Conservation (phyloP, 331 rosid species). For the Ulmus americana region DNA sequence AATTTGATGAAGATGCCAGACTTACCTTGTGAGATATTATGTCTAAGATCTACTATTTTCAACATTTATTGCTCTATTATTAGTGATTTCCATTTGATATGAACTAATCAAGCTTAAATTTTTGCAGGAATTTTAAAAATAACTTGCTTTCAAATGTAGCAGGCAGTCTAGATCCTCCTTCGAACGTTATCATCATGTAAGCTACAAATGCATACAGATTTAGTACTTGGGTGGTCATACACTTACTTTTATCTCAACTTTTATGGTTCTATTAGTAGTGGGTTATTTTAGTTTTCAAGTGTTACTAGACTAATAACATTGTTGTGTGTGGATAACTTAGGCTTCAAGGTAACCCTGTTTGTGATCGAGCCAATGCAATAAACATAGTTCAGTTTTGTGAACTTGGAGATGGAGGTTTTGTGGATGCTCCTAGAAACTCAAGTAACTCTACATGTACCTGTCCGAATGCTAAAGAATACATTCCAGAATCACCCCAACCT, state of each 20-base stretch:
- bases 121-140: slow-evolving; percentile 15
- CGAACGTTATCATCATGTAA: slow-evolving; percentile 12
- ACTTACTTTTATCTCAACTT: too few relatives aligned
- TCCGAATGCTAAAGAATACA: not conserved
- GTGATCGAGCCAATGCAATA: not conserved
- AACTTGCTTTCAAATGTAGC: slow-evolving; percentile 5
- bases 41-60: not conserved
- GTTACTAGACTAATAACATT: not conserved
- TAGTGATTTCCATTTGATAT: too few relatives aligned
- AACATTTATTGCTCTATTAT: too few relatives aligned
- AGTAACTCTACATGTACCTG: not conserved
- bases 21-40: slow-evolving; percentile 10
- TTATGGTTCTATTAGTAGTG: not conserved
- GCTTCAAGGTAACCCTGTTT: slow-evolving; percentile 18
- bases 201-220: not conserved
- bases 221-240: too few relatives aligned
- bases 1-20: not conserved
- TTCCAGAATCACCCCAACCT: not conserved
- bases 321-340: not conserved
- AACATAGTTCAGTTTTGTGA: slow-evolving; percentile 8
- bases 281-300: not conserved
- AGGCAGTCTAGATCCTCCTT: slow-evolving; percentile 14
- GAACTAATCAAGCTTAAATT: too few relatives aligned
- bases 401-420: not conserved
- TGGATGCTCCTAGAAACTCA: not conserved